Evolutionary conservation across 129 eudicot species (phyloP).

Genomic region (Solidago caesia): DNA sequence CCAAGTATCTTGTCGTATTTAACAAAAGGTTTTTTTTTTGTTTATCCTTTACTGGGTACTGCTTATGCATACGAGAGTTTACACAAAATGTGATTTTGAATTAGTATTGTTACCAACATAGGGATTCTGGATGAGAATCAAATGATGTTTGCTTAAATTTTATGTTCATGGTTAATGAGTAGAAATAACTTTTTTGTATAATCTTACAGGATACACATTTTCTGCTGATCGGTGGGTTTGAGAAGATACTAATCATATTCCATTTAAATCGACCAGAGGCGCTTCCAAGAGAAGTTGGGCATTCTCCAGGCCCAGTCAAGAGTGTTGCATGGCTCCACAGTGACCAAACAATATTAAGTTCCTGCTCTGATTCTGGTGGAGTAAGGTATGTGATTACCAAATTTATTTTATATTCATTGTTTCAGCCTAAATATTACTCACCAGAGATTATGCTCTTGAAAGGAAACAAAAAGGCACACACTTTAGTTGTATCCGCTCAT

Average conservation of each 20-base stretch:
- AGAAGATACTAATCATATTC: constrained; percentile 62
- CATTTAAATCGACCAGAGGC: constrained; percentile 70
- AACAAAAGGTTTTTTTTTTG: background rate
- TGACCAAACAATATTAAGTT: constrained; percentile 75
- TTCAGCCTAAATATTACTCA: too few relatives aligned
- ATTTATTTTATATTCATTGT: background rate
- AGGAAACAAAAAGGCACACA: too few relatives aligned
- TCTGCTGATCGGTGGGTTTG: constrained; percentile 71
- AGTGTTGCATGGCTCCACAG: constrained; percentile 76
- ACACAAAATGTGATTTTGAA: background rate
- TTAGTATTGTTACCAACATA: background rate
- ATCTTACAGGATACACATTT: constrained; percentile 49
- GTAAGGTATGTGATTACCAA: constrained; percentile 48
- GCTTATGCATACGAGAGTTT: constrained; percentile 6
- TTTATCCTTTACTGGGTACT: background rate
- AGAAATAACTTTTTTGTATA: background rate
- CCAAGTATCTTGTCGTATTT: background rate
- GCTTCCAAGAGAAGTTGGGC: constrained; percentile 64
- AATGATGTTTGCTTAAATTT: background rate
- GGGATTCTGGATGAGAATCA: background rate
- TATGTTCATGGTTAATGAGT: background rate
- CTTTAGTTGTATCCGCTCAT: too few relatives aligned
- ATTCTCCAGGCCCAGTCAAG: constrained; percentile 72
- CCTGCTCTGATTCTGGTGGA: constrained; percentile 69
- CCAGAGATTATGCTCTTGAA: too few relatives aligned